Evolutionary conservation across 495 filamentous ascomycete genomes (phyloP).

Genomic region (Penicillium subrubescens): DNA sequence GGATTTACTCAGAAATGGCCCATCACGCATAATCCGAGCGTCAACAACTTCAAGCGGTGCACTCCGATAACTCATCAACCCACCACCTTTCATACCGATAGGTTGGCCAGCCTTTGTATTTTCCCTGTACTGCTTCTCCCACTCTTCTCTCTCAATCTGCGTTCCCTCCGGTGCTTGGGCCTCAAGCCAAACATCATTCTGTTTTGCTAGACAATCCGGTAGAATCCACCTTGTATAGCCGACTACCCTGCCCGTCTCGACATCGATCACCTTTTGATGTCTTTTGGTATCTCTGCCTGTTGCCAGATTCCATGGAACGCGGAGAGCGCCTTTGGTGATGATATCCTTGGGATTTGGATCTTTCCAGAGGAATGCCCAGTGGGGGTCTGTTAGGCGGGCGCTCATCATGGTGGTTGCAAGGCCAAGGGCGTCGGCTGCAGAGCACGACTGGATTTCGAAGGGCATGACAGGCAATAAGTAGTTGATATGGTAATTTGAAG

Average conservation of each 20-base stretch:
- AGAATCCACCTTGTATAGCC: not conserved
- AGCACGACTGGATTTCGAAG: conserved; percentile 14
- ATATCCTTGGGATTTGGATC: not conserved
- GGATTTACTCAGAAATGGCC: not conserved
- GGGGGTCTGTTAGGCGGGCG: not conserved
- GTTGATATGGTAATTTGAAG: not conserved
- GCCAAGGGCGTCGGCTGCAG: not conserved
- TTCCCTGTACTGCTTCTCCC: not conserved
- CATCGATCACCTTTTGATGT: not conserved
- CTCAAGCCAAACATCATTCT: not conserved
- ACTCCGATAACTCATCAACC: not conserved
- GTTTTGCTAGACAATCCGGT: not conserved
- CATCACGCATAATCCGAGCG: not conserved
- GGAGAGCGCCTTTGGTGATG: not conserved
- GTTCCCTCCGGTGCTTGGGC: not conserved
- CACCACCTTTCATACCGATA: not conserved
- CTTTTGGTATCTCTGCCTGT: not conserved
- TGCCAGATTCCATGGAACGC: not conserved
- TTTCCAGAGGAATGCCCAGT: not conserved
- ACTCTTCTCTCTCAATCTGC: not conserved
- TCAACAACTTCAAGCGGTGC: not conserved
- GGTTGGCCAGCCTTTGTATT: not conserved
- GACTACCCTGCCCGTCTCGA: not conserved
- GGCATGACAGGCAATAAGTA: conserved; percentile 1
- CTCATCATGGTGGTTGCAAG: not conserved